Conservation (phyloP, 139 green algal species). For the Micromonas pusilla region DNA sequence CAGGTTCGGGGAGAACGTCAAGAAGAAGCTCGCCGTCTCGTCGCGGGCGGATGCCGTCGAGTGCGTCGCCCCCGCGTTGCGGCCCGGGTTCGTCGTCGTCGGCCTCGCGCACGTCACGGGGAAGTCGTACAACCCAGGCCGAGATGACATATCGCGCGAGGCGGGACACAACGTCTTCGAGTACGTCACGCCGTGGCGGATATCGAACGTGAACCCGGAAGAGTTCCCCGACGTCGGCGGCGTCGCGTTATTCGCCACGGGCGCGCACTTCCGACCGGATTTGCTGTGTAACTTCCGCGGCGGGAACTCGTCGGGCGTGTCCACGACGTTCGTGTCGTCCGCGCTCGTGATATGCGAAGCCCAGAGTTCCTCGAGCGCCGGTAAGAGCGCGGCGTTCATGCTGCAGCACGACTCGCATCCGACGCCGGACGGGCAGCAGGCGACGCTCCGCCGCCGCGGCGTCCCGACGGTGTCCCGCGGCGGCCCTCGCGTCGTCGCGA, state of each 20-base stretch:
- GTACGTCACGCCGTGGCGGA: not conserved
- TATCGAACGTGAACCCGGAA: not conserved
- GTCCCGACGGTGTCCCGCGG: not conserved
- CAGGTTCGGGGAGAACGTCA: constrained; percentile 1
- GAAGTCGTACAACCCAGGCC: not conserved
- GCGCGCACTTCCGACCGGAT: not conserved
- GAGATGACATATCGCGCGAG: not conserved
- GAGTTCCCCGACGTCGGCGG: not conserved
- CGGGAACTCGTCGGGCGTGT: not conserved
- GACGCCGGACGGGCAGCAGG: not conserved
- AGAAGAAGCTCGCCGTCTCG: not conserved
- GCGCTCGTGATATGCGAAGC: constrained; percentile 3
- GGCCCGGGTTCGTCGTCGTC: not conserved
- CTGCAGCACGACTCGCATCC: not conserved
- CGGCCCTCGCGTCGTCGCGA: too few species aligned
- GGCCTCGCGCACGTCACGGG: not conserved
- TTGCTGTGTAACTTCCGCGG: constrained; percentile 1
- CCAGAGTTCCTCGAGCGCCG: too few species aligned
- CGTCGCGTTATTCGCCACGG: not conserved
- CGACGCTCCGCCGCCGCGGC: not conserved
- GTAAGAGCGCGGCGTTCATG: not conserved
- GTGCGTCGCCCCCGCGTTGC: not conserved
- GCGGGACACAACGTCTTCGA: not conserved
- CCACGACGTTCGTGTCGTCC: constrained; percentile 1
- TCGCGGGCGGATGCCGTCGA: not conserved